Evolutionary conservation across 441 rosid genomes (phyloP), one percentile per base, ranked within the genome.

Genomic region (Breynia disticha): DNA sequence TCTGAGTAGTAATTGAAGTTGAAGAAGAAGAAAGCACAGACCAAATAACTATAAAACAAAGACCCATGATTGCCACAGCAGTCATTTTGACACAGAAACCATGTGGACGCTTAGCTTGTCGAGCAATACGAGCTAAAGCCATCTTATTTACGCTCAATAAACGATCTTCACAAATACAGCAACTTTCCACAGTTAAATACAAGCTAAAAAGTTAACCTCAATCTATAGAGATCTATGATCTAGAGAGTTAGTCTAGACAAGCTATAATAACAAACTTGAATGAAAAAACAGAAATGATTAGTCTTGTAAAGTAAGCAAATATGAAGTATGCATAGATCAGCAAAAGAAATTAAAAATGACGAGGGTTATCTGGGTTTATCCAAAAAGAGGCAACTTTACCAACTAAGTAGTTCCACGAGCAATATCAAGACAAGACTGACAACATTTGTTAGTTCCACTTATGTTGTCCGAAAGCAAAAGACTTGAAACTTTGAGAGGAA

Each of bases 11-110:
- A 5, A 79, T 72, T 37, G 87, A 86, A 58, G 82, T 69, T 18
- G 84, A 81, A 61, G 98, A 68, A 59, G 84, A 72, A 43, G 87
- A 81, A 56, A 84, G 79, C 60, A 84, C 63, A 1, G 88, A 82
- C 98, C 97, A 88, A 57, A 84, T 71, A 61, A 88, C 72, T 24
- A 86, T 73, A 66, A 91, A 91, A 61, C 98, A 84, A 39, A 91
- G 80, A 60, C 97, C 97, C 72, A 84, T 63, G 48, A 88, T 69
- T 20, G 79, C 89, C 10, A 88, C 78, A 13, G 86, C 83, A 0
- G 85, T 48, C 86, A 76, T 73, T 74, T 88, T 91, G 20, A 75
- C 63, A 68, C 83, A 87, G 47, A 88, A 54, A 70, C 95, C 95
- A 56, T 68, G 55, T 48, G 93, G 95, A 59, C 82, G 86, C 66